Evolutionary conservation across 1,139 yeast genomes (phyloP).

Genomic region (Blastobotrys aristatus): DNA sequence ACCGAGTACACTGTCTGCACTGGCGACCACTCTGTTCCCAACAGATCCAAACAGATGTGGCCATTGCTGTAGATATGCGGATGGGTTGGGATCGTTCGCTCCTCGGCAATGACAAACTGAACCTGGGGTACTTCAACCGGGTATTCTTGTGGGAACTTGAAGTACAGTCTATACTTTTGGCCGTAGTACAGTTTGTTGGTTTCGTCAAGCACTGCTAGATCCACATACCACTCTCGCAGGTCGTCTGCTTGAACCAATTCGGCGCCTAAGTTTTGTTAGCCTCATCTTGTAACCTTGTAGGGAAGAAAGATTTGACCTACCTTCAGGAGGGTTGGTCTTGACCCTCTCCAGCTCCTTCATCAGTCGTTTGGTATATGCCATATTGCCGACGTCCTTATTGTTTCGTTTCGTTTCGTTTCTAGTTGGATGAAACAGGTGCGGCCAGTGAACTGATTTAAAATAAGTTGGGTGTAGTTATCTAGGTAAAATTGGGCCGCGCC

Average conservation of each 20-base stretch:
- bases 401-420: no score
- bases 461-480: no score
- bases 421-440: no score
- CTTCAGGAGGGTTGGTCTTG: slow-evolving; percentile 25
- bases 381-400: no score
- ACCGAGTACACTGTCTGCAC: slow-evolving; percentile 55
- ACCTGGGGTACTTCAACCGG: slow-evolving; percentile 66
- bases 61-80: slow-evolving; percentile 64
- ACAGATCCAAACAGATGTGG: slow-evolving; percentile 39
- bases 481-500: no score
- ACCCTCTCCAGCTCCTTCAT: slow-evolving; percentile 41
- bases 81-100: slow-evolving; percentile 49
- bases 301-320: slow-evolving; percentile 24
- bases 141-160: slow-evolving; percentile 45
- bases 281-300: slow-evolving; percentile 20
- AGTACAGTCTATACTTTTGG: slow-evolving; percentile 37
- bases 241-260: slow-evolving; percentile 30
- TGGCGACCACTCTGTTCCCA: slow-evolving; percentile 72
- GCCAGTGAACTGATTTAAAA: no score
- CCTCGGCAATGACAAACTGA: slow-evolving; percentile 39
- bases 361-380: slow-evolving; percentile 40
- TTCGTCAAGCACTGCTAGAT: slow-evolving; percentile 33
- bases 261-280: slow-evolving; percentile 24
- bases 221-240: slow-evolving; percentile 33
- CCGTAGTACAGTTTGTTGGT: slow-evolving; percentile 32